A percentile compares a stretch with the other conserved stretches of the same genome.
These are phyloP conservation scores for Leccinum insigne DNA, from an alignment of 1,284 basidiomycete species.

Conservation along the genomic window DNA sequence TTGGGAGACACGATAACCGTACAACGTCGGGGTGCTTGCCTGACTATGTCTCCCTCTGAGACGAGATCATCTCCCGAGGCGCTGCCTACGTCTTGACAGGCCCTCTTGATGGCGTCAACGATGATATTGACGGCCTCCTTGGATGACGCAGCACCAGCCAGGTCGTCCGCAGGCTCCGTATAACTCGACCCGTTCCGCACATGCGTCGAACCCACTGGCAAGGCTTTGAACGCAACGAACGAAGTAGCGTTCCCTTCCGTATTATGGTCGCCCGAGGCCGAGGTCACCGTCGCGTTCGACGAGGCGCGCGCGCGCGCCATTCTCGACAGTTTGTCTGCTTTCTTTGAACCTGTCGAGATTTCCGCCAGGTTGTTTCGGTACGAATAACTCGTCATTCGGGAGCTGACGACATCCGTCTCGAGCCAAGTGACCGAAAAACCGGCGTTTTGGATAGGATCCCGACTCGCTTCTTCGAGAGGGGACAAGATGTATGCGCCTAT, in stretches of 20 bases:
- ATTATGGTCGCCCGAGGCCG: slow-evolving; percentile 25
- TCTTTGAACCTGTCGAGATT: slow-evolving; percentile 22
- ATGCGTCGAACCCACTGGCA: slow-evolving; percentile 67
- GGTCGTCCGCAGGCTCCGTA: slow-evolving; percentile 60
- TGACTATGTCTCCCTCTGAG: slow-evolving; percentile 73
- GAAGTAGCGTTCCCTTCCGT: slow-evolving; percentile 34
- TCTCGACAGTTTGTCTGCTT: slow-evolving; percentile 20
- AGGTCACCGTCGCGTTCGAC: slow-evolving; percentile 27
- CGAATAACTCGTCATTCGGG: slow-evolving; percentile 82
- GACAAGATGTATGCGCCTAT: slow-evolving; percentile 89
- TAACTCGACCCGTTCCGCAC: slow-evolving; percentile 54
- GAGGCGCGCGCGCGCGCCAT: slow-evolving; percentile 16
- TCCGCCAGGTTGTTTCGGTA: slow-evolving; percentile 64
- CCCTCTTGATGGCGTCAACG: slow-evolving; percentile 66
- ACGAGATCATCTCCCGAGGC: slow-evolving; percentile 50
- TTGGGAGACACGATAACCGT: neutral
- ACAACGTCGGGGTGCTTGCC: slow-evolving; percentile 46
- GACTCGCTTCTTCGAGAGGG: slow-evolving; percentile 85
- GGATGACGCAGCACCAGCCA: slow-evolving; percentile 65
- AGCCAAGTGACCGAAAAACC: slow-evolving; percentile 83
- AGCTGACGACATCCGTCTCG: slow-evolving; percentile 60
- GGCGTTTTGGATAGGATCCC: slow-evolving; percentile 83
- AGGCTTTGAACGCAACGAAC: slow-evolving; percentile 76
- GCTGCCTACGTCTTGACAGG: slow-evolving; percentile 65
- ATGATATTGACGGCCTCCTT: slow-evolving; percentile 75